phyloP scores from a whole-genome alignment of 257 asterid species.

The Jacaranda copaia region DNA sequence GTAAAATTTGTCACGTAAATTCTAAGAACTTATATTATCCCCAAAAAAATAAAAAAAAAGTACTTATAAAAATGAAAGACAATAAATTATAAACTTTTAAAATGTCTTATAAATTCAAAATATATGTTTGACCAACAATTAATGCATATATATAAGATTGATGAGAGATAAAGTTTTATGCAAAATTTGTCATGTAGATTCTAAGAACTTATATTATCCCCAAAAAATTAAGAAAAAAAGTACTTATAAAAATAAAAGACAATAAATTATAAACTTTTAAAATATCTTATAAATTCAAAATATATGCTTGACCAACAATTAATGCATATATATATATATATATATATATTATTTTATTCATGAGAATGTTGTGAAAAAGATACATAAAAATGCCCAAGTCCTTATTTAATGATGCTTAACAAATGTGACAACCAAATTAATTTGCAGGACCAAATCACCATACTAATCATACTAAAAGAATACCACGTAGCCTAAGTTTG shows the following conservation, averaged over 20 bases:
- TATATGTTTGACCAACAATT: neutral
- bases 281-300: neutral
- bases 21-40: too few relatives aligned
- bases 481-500: constrained; percentile 35
- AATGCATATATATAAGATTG: neutral
- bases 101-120: neutral
- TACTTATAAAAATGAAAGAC: neutral
- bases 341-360: neutral
- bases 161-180: too few relatives aligned
- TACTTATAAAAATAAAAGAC: neutral
- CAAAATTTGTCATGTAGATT: too few relatives aligned
- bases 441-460: neutral
- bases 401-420: constrained; percentile 15
- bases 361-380: constrained; percentile 17
- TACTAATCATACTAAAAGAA: constrained; percentile 6
- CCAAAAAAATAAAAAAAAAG: too few relatives aligned
- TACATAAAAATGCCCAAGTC: neutral
- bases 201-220: too few relatives aligned
- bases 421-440: constrained; percentile 16
- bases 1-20: too few relatives aligned
- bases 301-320: neutral
- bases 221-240: too few relatives aligned
- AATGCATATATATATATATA: neutral
- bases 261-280: neutral
- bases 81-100: neutral